Base-by-base conservation (phyloP, 305 asterid genomes). In the Fraxinus greggii region DNA sequence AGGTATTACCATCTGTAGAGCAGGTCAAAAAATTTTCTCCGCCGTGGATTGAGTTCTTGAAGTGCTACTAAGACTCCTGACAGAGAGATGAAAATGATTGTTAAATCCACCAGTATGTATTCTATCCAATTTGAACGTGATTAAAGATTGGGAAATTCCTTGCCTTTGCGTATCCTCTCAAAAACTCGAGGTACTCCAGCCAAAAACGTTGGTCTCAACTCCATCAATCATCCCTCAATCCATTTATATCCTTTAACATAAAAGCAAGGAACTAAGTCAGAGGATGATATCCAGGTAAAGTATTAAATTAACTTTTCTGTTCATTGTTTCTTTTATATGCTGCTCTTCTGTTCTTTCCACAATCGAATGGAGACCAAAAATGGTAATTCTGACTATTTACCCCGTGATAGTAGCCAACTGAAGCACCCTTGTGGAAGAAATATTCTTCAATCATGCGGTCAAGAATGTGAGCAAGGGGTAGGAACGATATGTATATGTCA, bases 381-480 rank as follows among this genome's bases (percentile, higher is more conserved):
- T 73, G 54, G 63, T 48, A 36, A 29, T 17, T 78, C 8, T 28
- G 17, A 82, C 73, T 84, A 84, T 90, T 84, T 78, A 95, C 99
- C 87, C 99, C 36, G 7, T 33, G 36, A 33, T 1, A 94, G 86
- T 92, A 95, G 88, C 99, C 99, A 80, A 95, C 97, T 45, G 95
- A 91, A 87, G 99, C 98, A 85, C 98, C 99, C 85, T 92, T 94
- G 86, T 88, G 95, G 85, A 94, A 94, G 92, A 95, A 95, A 86
- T 91, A 94, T 85, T 95, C 99, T 87, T 94, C 99, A 51, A 95
- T 94, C 96, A 93, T 90, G 83, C 97, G 97, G 83, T 95, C 99
- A 85, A 95, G 99, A 86, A 95, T 90, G 90, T 95, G 99, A 81
- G 99, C 98, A 36, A 94, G 97, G 63, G 98, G 98, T 15, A 95